These are phyloP conservation scores for Camelina laxa DNA, from an alignment of 345 rosid species.

Conservation along the genomic window DNA sequence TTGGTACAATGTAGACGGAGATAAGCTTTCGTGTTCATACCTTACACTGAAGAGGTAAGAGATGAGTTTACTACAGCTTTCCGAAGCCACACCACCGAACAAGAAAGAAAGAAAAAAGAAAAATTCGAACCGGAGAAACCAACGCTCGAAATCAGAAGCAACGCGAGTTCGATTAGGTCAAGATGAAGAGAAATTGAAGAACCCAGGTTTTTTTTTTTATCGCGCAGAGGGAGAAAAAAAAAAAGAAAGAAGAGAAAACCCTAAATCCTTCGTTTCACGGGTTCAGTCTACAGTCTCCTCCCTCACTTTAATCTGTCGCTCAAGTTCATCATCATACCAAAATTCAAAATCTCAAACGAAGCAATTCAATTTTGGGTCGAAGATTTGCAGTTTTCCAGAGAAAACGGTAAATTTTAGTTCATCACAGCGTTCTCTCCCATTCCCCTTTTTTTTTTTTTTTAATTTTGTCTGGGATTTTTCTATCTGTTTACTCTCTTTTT, in stretches of 20 bases:
- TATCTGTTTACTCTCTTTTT: neutral
- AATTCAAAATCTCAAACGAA: neutral
- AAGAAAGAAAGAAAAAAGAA: neutral
- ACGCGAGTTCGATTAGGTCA: conserved; percentile 16
- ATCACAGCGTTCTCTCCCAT: conserved; percentile 11
- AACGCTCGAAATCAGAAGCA: conserved; percentile 16
- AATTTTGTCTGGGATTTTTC: conserved; percentile 2
- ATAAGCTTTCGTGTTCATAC: neutral
- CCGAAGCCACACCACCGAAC: neutral
- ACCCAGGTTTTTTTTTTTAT: neutral
- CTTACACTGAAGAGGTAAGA: conserved; percentile 23
- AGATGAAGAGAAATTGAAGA: neutral
- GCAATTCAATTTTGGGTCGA: conserved; percentile 10
- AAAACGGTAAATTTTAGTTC: conserved; percentile 7
- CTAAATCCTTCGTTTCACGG: conserved; percentile 33
- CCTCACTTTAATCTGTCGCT: neutral
- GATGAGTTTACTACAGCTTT: conserved; percentile 14
- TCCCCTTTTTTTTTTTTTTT: neutral
- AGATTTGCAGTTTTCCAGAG: conserved; percentile 20
- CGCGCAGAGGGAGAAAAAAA: conserved; percentile 2
- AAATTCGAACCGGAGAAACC: neutral
- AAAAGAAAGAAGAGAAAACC: conserved; percentile 21
- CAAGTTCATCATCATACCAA: neutral
- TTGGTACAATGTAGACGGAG: too few relatives aligned
- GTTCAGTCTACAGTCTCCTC: conserved; percentile 8